Conservation (phyloP, 2,329 filamentous ascomycete species). For the Plenodomus biglobosus region DNA sequence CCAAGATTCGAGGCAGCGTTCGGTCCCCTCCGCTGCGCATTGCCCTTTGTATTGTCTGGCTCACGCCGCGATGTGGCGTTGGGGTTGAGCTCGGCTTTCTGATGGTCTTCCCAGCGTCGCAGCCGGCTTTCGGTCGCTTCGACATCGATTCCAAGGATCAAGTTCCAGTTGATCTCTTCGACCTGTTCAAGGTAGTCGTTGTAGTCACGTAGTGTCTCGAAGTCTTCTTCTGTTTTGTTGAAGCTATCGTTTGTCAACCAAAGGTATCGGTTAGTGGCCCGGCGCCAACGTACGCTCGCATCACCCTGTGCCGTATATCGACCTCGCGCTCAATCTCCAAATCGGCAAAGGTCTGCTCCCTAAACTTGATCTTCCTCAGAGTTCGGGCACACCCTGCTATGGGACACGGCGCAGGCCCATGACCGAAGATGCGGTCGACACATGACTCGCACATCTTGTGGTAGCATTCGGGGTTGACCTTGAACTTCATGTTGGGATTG, state of each 20-base stretch:
- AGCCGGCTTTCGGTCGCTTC: conserved; percentile 64
- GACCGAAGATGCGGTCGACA: conserved; percentile 89
- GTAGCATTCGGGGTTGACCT: conserved; percentile 98
- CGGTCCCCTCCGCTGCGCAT: conserved; percentile 58
- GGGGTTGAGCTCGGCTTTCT: conserved; percentile 57
- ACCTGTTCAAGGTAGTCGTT: conserved; percentile 95
- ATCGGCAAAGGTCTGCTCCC: conserved; percentile 86
- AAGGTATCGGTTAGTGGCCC: background rate
- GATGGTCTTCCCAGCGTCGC: conserved; percentile 71
- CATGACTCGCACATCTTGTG: conserved; percentile 98
- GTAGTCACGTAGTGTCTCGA: conserved; percentile 78
- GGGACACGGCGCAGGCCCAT: conserved; percentile 88
- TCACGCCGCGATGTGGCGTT: conserved; percentile 45
- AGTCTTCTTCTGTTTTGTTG: conserved; percentile 88
- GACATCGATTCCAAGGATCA: conserved; percentile 71
- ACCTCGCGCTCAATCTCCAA: conserved; percentile 88
- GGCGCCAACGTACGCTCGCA: conserved; percentile 51
- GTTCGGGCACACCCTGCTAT: conserved; percentile 87
- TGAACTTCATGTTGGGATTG: conserved; percentile 89
- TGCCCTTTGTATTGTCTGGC: conserved; percentile 63
- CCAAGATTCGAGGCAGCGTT: conserved; percentile 3
- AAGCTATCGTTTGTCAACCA: conserved; percentile 58
- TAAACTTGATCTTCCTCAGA: conserved; percentile 80
- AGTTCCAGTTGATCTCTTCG: conserved; percentile 85
- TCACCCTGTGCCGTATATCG: conserved; percentile 81